Evolutionary conservation across 2,329 filamentous ascomycete species (phyloP).

Genomic region (Alternaria dauci): DNA sequence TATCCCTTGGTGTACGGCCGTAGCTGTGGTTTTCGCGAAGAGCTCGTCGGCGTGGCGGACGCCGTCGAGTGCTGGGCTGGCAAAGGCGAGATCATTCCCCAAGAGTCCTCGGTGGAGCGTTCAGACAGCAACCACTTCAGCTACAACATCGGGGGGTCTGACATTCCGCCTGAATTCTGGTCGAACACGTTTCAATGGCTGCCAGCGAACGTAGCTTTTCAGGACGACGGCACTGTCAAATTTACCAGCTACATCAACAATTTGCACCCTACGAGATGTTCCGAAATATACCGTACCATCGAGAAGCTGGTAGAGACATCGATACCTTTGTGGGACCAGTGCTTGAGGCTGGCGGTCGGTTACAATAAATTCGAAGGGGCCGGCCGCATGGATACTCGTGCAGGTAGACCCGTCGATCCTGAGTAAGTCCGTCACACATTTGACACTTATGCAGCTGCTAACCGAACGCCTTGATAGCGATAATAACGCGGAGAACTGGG

Average conservation of each 20-base stretch:
- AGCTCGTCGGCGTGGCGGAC: slow-evolving; percentile 38
- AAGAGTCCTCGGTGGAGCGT: neutral
- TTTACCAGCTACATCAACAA: slow-evolving; percentile 65
- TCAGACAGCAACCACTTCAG: neutral
- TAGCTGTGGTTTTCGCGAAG: slow-evolving; percentile 52
- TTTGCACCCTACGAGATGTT: slow-evolving; percentile 54
- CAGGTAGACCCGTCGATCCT: slow-evolving; percentile 3
- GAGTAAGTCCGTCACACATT: neutral
- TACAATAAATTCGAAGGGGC: slow-evolving; percentile 13
- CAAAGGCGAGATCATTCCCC: slow-evolving; percentile 36
- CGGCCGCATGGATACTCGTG: slow-evolving; percentile 21
- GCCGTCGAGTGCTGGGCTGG: slow-evolving; percentile 40
- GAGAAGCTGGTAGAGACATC: slow-evolving; percentile 30
- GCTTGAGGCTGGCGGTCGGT: slow-evolving; percentile 11
- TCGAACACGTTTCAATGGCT: slow-evolving; percentile 56
- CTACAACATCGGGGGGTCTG: slow-evolving; percentile 9
- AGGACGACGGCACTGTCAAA: slow-evolving; percentile 40
- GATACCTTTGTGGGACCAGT: slow-evolving; percentile 37
- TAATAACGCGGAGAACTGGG: slow-evolving; percentile 23
- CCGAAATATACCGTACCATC: slow-evolving; percentile 29
- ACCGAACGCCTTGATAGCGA: slow-evolving; percentile 17
- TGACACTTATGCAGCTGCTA: neutral
- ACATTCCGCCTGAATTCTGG: slow-evolving; percentile 28
- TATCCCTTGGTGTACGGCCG: slow-evolving; percentile 67
- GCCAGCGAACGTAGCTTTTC: slow-evolving; percentile 60